Base-by-base conservation (phyloP, 1,139 yeast genomes). In the Blastobotrys raffinosifermentans region DNA sequence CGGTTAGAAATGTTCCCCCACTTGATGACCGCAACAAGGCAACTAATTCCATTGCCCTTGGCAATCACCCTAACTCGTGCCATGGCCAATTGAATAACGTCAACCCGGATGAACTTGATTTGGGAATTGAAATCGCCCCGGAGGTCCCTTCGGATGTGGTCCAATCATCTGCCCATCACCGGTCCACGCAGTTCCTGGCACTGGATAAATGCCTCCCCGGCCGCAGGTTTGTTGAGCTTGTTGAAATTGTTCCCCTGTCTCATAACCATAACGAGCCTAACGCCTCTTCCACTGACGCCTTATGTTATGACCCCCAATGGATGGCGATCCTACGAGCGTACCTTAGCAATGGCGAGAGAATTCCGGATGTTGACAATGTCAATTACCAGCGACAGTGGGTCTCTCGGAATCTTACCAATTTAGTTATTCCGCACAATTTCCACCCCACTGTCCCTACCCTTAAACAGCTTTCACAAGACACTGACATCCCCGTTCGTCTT, bases 141-240 rank as follows among this genome's bases (percentile, higher is more conserved):
- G 9, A 20, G 8, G 23, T 8, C 23, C 8, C 23, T 20, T 20
- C 23, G 9, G 9, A n/a, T 8, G 18, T 19, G 9, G 5, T 4
- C 13, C 19, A 8, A 3, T 26, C 20, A 3, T 13, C 10, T 9
- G 22, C 14, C 10, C 29, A 11, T n/a, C 26, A 8, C 10, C 33
- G 38, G 14, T 32, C 33, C 27, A 82, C 94, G 0, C 49, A 62
- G 1, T 89, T 91, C 53, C 58, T 85, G 19, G 94, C 97, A 0
- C 67, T 91, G 15, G 97, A 89, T 57, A 91, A 91, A 55, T 85
- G 94, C 49, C 61, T 81, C 1, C 85, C 85, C 0, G 61, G 67
- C 11, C 64, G 93, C 11, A 53, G 64, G 21, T 83, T 69, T 51
- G 48, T 85, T 3, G 74, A 74, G 42, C 46, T 67, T 3, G 15